These are phyloP conservation scores for Chaetomium globosum DNA, from an alignment of 2,329 filamentous ascomycete species.

Conservation along the genomic window DNA sequence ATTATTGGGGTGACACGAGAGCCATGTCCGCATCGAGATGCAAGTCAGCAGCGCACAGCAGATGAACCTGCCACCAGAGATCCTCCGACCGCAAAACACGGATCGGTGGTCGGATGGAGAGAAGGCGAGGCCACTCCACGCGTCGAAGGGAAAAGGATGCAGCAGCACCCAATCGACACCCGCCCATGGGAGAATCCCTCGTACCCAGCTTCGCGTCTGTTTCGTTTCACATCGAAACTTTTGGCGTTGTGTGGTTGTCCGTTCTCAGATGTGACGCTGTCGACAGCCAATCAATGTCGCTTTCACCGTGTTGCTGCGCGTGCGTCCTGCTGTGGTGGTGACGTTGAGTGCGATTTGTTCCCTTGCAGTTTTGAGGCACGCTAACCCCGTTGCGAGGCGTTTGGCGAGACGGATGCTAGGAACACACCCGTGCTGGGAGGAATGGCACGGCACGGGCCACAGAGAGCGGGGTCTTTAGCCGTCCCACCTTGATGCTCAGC, in stretches of 20 bases:
- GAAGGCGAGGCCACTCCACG: not conserved
- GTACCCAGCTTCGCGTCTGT: slow-evolving; percentile 21
- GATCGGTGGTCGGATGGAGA: slow-evolving; percentile 1
- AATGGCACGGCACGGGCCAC: slow-evolving; percentile 12
- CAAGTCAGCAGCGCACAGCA: not conserved
- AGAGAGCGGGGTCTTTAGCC: slow-evolving; percentile 21
- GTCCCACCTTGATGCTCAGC: not conserved
- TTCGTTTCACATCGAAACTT: slow-evolving; percentile 30
- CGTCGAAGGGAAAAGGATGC: not conserved
- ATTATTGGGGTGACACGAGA: not conserved
- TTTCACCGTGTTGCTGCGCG: not conserved
- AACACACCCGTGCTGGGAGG: slow-evolving; percentile 22
- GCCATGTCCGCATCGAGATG: slow-evolving; percentile 1
- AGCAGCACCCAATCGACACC: not conserved
- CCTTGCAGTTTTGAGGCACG: slow-evolving; percentile 36
- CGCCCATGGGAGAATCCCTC: not conserved
- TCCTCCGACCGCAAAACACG: not conserved
- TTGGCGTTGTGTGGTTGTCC: slow-evolving; percentile 25
- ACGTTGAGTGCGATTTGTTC: slow-evolving; percentile 24
- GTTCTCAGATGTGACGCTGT: slow-evolving; percentile 11
- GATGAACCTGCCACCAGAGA: not conserved
- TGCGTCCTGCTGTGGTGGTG: slow-evolving; percentile 14
- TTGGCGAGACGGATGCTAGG: slow-evolving; percentile 20
- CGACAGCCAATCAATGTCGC: slow-evolving; percentile 22
- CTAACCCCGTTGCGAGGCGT: slow-evolving; percentile 19